Base-by-base conservation (phyloP, 495 filamentous ascomycete species). In the Xylona heveae region DNA sequence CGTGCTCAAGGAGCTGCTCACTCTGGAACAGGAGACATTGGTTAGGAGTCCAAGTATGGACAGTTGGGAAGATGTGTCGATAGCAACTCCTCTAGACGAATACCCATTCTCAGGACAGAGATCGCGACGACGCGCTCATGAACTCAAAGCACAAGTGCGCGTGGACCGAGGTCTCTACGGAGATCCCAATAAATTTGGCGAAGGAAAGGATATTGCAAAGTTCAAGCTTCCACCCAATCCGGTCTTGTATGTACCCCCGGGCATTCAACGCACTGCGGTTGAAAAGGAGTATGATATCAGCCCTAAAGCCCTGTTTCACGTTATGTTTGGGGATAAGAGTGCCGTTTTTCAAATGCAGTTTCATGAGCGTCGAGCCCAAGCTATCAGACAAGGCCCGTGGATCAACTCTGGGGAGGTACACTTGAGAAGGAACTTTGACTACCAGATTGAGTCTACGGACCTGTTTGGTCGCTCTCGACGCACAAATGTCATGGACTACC, bases 251-350 rank as follows among this genome's bases (percentile, higher is more conserved):
- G 71, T 77, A 28, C 88, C 88, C 0, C 64, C 72, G 32, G 78
- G 71, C 20, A 81, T 91, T 62, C 69, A 77, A 34, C 58, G 62
- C 35, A 54, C 73, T 5, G 55, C 61, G 17, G 63, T 76, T 2
- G 80, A 92, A 47, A 70, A 74, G 37, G 59, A 75, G 27, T 84
- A 90, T 42, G 74, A 88, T 36, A 64, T 95, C 31, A 85, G 76
- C 39, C 69, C 88, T 10, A 94, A 95, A 49, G 81, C 83, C 1
- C 63, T 93, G 20, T 95, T 94, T 51, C 88, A 95, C 44, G 75
- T 94, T 6, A 63, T 97, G 34, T 95, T 94, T 44, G 88, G 88
- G 19, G 88, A 97, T 48, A 90, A 79, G 51, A 85, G 78, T 53
- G 74, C 80, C 25, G 72, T 97, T 21, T 95, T 91, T 62, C 84